Conservation (phyloP, 1,139 yeast species). For the Yamadazyma aaseri region DNA sequence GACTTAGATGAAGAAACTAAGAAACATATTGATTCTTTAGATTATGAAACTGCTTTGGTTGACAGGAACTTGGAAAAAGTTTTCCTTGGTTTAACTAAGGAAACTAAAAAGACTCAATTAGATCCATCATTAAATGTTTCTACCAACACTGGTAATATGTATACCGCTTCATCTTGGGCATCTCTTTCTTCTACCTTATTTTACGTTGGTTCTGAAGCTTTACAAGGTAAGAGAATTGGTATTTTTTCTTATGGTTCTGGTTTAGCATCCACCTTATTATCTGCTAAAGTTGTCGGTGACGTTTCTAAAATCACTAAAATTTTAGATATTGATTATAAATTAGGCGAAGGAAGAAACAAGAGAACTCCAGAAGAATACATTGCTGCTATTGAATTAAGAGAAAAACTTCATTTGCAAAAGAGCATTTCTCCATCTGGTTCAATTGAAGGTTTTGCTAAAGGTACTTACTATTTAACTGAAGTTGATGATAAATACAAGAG, state of each 20-base stretch:
- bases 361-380: conserved; percentile 81
- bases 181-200: conserved; percentile 79
- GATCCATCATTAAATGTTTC: conserved; percentile 82
- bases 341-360: conserved; percentile 60
- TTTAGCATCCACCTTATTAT: conserved; percentile 86
- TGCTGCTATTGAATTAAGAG: conserved; percentile 80
- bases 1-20: conserved; percentile 57
- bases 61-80: conserved; percentile 84
- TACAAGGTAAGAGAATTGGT: conserved; percentile 85
- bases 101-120: conserved; percentile 65
- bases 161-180: conserved; percentile 92
- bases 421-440: conserved; percentile 76
- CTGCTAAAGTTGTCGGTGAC: conserved; percentile 80
- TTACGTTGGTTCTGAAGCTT: conserved; percentile 68
- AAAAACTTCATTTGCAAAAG: conserved; percentile 82
- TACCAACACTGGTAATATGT: conserved; percentile 98
- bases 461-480: conserved; percentile 81
- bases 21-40: conserved; percentile 50
- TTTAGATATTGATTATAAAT: conserved; percentile 67
- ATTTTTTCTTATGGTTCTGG: conserved; percentile 98
- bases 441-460: conserved; percentile 64
- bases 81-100: conserved; percentile 79
- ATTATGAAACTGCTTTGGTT: conserved; percentile 75
- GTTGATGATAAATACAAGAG: conserved; percentile 91
- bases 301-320: conserved; percentile 62